Base-by-base conservation (phyloP, 805 yeast genomes). In the Wickerhamiella lipophila region DNA sequence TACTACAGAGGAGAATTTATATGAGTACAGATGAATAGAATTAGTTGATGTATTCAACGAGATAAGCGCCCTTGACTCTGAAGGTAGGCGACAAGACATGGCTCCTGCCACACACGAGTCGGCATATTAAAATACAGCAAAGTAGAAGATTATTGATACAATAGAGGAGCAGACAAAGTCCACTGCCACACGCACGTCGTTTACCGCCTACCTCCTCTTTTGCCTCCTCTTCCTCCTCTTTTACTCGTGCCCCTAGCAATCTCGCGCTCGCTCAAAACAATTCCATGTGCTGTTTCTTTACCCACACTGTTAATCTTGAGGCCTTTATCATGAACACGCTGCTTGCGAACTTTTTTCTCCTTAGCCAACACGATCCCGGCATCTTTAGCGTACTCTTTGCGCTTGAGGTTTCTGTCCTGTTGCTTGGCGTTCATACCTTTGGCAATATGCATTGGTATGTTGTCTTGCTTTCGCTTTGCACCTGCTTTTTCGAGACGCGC, bases 341-440 rank as follows among this genome's bases (percentile, higher is more conserved):
- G 65, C 58, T 68, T 60, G 60, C 58, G 59, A 49, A 75, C 67
- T 66, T 70, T 42, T 65, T 66, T 48, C 80, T 60, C 62, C 23
- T 75, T 79, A 3, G 95, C 78, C 39, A 89, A 68, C n/a, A 92
- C 74, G 49, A 89, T 83, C 12, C 97, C 97, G 4, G 94, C 94
- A 16, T 89, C 89, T 53, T 70, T 74, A 6, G 98, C 96, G 46
- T 84, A 87, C 46, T 72, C 68, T 61, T 84, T 94, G 57, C 74
- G 74, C 21, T 67, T 61, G 16, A 77, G 40, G 30, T 53, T 74
- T 54, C 77, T 74, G 18, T 66, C 62, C 30, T 73, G 64, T 42
- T 79, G 74, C 41, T 78, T 72, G 30, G 70, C 66, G 22, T 84
- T 68, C 80, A 88, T 82, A 2, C 95, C 95, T 60, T 83, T 83